Evolutionary conservation across 108 stramenopile genomes (phyloP).

Genomic region (Nannochloropsis salina): DNA sequence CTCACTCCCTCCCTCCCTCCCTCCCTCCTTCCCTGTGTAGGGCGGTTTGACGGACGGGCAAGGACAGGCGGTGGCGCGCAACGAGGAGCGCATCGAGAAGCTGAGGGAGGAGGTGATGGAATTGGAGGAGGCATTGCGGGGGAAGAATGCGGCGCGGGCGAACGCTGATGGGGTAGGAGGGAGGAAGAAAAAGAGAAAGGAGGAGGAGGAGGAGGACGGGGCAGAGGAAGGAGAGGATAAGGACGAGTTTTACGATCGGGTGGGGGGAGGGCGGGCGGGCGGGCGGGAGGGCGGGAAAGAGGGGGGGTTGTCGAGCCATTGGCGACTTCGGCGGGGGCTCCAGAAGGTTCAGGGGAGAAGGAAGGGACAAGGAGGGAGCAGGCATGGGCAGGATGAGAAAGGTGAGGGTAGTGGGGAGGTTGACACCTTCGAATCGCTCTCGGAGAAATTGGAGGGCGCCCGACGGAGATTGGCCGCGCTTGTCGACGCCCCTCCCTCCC

Average conservation of each 20-base stretch:
- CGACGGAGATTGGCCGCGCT: neutral
- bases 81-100: conserved; percentile 25
- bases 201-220: neutral
- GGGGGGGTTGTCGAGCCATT: neutral
- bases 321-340: neutral
- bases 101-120: conserved; percentile 32
- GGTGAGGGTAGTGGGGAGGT: neutral
- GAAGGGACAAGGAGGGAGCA: neutral
- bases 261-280: neutral
- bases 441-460: neutral
- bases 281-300: neutral
- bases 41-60: conserved; percentile 26
- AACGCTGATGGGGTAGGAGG: neutral
- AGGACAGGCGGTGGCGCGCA: conserved; percentile 28
- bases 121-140: neutral
- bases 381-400: neutral
- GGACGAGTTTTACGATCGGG: conserved; percentile 6
- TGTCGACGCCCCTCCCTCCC: neutral
- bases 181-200: neutral
- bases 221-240: neutral
- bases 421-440: neutral
- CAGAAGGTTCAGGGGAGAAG: neutral
- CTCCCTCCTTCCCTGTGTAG: neutral
- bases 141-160: neutral
- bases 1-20: neutral